Evolutionary conservation across 805 yeast species (phyloP).

Genomic region (Starmera amethionina): DNA sequence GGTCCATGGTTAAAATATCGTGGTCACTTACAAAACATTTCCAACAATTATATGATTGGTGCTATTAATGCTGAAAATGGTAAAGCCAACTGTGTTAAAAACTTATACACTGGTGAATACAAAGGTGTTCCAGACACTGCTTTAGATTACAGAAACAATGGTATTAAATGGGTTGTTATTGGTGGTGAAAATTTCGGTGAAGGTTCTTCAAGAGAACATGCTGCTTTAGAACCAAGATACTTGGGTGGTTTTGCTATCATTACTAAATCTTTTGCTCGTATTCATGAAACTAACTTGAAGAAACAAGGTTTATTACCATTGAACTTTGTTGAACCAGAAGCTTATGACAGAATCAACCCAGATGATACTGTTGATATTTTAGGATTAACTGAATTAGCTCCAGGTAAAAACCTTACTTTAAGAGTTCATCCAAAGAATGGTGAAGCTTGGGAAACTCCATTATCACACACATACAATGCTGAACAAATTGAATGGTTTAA

Average conservation of each 20-base stretch:
- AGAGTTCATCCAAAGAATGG: conserved; percentile 69
- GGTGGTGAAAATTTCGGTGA: conserved; percentile 99
- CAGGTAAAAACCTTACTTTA: conserved; percentile 83
- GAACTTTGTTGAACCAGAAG: conserved; percentile 82
- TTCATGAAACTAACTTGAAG: conserved; percentile 95
- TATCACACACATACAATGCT: conserved; percentile 90
- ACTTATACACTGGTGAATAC: conserved; percentile 86
- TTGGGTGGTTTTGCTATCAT: conserved; percentile 84
- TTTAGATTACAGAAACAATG: conserved; percentile 86
- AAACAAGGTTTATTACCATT: conserved; percentile 98
- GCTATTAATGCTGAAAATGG: conserved; percentile 95
- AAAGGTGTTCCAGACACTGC: conserved; percentile 97
- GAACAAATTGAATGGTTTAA: conserved; percentile 99
- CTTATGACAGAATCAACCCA: conserved; percentile 89
- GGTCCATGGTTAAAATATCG: conserved; percentile 99
- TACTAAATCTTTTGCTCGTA: conserved; percentile 94
- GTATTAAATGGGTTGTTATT: conserved; percentile 91
- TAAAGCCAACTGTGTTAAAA: conserved; percentile 85
- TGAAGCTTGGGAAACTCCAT: conserved; percentile 76
- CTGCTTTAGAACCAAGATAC: conserved; percentile 92
- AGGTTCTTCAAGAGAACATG: conserved; percentile 99
- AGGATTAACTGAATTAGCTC: conserved; percentile 79
- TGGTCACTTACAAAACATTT: conserved; percentile 98
- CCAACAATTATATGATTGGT: conserved; percentile 99
- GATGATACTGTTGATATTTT: conserved; percentile 81